Evolutionary conservation across 441 rosid genomes (phyloP).

Genomic region (Dalechampia spathulata): DNA sequence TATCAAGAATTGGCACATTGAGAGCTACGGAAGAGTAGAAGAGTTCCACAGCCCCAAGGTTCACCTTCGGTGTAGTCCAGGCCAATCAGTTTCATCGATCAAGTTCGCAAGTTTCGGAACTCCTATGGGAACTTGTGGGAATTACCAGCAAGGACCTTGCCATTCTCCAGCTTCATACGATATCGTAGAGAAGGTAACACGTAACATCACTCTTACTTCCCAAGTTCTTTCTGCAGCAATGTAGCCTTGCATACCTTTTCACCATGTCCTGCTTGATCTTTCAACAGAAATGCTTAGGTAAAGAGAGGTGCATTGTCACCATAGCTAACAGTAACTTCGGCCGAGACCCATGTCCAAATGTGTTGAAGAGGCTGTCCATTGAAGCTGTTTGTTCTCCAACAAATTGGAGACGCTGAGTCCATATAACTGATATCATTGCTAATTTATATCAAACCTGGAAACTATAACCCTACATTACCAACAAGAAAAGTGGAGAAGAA

Average conservation of each 20-base stretch:
- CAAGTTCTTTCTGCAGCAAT: not conserved
- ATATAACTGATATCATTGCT: constrained; percentile 2
- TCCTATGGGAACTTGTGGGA: constrained; percentile 93
- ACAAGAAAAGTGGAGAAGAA: constrained; percentile 24
- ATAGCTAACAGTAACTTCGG: constrained; percentile 91
- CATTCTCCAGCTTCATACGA: constrained; percentile 72
- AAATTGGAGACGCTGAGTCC: constrained; percentile 43
- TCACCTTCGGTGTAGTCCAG: constrained; percentile 73
- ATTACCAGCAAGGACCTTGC: constrained; percentile 87
- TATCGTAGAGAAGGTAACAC: constrained; percentile 79
- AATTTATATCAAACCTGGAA: constrained; percentile 8
- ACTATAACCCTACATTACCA: constrained; percentile 24
- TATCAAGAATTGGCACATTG: constrained; percentile 91
- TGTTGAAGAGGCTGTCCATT: constrained; percentile 72
- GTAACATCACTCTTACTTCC: too few species aligned
- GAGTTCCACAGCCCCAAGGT: constrained; percentile 77
- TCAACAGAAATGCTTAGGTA: constrained; percentile 77
- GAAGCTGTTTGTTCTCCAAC: constrained; percentile 86
- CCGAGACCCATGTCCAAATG: constrained; percentile 88
- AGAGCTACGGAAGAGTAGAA: constrained; percentile 85
- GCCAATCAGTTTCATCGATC: constrained; percentile 69
- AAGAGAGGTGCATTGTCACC: constrained; percentile 82
- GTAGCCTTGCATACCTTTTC: not conserved
- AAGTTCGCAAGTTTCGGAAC: constrained; percentile 97
- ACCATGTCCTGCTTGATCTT: constrained; percentile 2